Percentiles rank a stretch among this genome's conserved stretches.
phyloP scores from a whole-genome alignment of 2,329 filamentous ascomycete genomes.

The Ilyonectria destructans region DNA sequence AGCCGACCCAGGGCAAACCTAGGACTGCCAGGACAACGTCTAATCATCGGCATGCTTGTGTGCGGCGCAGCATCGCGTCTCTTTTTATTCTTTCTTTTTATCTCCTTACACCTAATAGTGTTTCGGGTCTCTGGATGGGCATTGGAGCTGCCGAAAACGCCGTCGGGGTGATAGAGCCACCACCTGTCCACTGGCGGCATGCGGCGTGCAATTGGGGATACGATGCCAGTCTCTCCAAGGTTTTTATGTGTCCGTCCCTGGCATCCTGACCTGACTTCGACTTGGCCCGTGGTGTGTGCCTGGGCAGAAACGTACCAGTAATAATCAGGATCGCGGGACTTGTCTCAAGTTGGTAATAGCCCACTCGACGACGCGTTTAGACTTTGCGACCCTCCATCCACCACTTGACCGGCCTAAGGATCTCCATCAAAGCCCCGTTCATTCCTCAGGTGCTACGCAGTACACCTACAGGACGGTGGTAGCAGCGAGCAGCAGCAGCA shows the following conservation, averaged over 20 bases:
- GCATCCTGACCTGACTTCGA: constrained; percentile 30
- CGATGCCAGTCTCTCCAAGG: background rate
- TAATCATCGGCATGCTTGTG: constrained; percentile 26
- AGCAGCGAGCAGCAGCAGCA: constrained; percentile 12
- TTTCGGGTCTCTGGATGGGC: constrained; percentile 21
- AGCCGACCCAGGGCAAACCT: constrained; percentile 33
- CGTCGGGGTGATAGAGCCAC: constrained; percentile 3
- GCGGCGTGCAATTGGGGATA: constrained; percentile 21
- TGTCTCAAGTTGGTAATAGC: constrained; percentile 47
- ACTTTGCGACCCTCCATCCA: constrained; percentile 38
- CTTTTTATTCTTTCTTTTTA: constrained; percentile 23
- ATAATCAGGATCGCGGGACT: constrained; percentile 45
- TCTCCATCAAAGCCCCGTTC: constrained; percentile 38
- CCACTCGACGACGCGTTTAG: constrained; percentile 45
- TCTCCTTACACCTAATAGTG: constrained; percentile 14
- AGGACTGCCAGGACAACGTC: constrained; percentile 28
- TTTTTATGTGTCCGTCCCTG: constrained; percentile 21
- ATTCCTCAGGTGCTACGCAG: constrained; percentile 30
- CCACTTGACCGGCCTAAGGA: constrained; percentile 34
- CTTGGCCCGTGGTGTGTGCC: constrained; percentile 36
- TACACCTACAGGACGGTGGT: constrained; percentile 11
- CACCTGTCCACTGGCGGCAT: constrained; percentile 13
- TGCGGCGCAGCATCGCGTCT: constrained; percentile 27
- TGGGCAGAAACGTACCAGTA: constrained; percentile 43
- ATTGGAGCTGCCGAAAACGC: constrained; percentile 7